Conservation (phyloP, 2,329 filamentous ascomycete genomes). For the Xylaria sp. region DNA sequence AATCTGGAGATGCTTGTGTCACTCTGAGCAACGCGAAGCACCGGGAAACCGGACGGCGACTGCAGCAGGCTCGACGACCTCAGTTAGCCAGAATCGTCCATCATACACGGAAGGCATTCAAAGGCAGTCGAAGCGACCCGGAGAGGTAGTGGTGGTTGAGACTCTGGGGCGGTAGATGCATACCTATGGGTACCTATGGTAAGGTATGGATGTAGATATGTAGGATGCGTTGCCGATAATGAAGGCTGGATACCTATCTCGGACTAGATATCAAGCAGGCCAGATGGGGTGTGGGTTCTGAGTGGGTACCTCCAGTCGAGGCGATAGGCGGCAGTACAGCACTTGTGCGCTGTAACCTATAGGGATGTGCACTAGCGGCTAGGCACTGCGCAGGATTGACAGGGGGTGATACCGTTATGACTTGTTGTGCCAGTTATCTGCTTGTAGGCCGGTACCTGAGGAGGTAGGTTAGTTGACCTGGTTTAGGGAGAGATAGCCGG, state of each 20-base stretch:
- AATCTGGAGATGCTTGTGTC: conserved; percentile 38
- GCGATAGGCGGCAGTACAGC: neutral
- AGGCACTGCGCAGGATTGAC: conserved; percentile 19
- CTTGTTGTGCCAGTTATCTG: conserved; percentile 18
- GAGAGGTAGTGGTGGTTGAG: conserved; percentile 3
- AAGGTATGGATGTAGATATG: conserved; percentile 6
- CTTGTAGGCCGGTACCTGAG: conserved; percentile 1
- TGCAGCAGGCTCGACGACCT: conserved; percentile 15
- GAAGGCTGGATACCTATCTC: conserved; percentile 32
- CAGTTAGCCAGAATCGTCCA: conserved; percentile 33
- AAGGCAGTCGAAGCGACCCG: conserved; percentile 3
- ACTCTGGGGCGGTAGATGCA: conserved; percentile 7
- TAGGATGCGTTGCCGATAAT: conserved; percentile 31
- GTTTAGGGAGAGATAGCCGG: neutral
- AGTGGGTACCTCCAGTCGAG: conserved; percentile 15
- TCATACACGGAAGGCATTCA: conserved; percentile 4
- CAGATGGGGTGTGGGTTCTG: conserved; percentile 10
- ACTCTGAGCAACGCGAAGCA: conserved; percentile 36
- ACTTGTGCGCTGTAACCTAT: neutral
- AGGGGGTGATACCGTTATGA: conserved; percentile 26
- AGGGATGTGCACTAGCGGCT: conserved; percentile 3
- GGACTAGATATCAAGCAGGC: conserved; percentile 19
- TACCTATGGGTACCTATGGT: conserved; percentile 19
- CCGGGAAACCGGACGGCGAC: conserved; percentile 30
- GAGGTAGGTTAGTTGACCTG: neutral